These are phyloP conservation scores for Podaxis sp. DNA, from an alignment of 768 basidiomycete genomes.

Conservation along the genomic window DNA sequence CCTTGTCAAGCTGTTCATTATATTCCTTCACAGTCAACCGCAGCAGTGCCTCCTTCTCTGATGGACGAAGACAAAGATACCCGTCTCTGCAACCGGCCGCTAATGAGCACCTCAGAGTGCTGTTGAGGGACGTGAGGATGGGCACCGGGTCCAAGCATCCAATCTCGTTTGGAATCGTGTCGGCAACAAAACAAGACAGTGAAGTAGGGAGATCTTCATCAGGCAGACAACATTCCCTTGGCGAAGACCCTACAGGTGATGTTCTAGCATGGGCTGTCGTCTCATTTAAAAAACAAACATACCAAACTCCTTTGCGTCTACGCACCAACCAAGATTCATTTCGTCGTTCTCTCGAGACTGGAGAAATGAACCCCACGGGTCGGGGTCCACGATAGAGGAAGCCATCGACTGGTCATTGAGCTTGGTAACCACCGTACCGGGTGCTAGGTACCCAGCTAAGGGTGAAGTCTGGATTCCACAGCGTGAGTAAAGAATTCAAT, in stretches of 20 bases:
- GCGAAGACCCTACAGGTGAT: background rate
- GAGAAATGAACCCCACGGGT: constrained; percentile 11
- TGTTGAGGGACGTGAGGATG: constrained; percentile 34
- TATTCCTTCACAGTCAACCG: constrained; percentile 42
- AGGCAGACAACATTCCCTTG: constrained; percentile 17
- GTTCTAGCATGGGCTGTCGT: background rate
- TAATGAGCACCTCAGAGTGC: constrained; percentile 35
- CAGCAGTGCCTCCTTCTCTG: constrained; percentile 45
- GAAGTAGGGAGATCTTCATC: constrained; percentile 26
- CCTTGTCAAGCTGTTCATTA: constrained; percentile 22
- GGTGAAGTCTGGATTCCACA: constrained; percentile 51
- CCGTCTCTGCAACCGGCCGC: constrained; percentile 29
- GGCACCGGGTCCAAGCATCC: constrained; percentile 58
- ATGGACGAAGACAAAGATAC: constrained; percentile 51
- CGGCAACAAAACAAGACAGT: constrained; percentile 32
- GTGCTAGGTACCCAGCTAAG: constrained; percentile 47
- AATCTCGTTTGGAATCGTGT: constrained; percentile 17
- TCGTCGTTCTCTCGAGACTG: constrained; percentile 19
- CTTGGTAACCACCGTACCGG: constrained; percentile 56
- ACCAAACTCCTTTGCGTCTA: constrained; percentile 9
- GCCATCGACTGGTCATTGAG: constrained; percentile 60
- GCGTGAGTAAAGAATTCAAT: background rate
- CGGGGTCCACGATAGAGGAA: constrained; percentile 10
- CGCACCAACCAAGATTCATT: constrained; percentile 13
- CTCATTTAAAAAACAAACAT: background rate